phyloP scores from a whole-genome alignment of 2,329 filamentous ascomycete species.

The Penicillium sp. region DNA sequence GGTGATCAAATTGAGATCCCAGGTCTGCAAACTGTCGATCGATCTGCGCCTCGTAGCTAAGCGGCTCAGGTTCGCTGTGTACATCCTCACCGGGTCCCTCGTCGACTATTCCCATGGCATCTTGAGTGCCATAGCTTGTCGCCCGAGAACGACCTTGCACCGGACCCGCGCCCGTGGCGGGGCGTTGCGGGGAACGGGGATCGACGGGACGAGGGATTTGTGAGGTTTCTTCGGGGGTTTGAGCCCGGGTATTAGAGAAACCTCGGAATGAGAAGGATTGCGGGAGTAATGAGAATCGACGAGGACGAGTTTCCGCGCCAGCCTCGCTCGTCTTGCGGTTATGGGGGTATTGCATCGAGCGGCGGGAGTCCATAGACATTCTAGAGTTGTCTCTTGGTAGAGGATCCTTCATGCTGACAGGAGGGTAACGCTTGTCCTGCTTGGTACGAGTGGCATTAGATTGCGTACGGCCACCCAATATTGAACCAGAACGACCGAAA shows the following conservation, averaged over 20 bases:
- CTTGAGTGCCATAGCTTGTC: conserved; percentile 35
- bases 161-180: conserved; percentile 36
- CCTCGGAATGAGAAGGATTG: conserved; percentile 63
- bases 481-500: conserved; percentile 77
- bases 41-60: conserved; percentile 42
- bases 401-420: conserved; percentile 81
- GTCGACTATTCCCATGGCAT: conserved; percentile 29
- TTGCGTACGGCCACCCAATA: conserved; percentile 63
- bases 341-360: conserved; percentile 68
- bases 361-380: conserved; percentile 70
- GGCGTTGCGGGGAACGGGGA: conserved; percentile 29
- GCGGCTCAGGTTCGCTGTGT: conserved; percentile 26
- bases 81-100: conserved; percentile 32
- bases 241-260: conserved; percentile 57
- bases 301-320: conserved; percentile 58
- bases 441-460: conserved; percentile 44
- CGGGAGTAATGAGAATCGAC: conserved; percentile 70
- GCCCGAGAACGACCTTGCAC: conserved; percentile 23
- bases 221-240: conserved; percentile 45
- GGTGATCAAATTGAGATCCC: conserved; percentile 33
- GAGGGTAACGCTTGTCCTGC: conserved; percentile 71
- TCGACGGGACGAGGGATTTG: conserved; percentile 39
- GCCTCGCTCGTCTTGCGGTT: conserved; percentile 70
- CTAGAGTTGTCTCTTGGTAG: conserved; percentile 61
- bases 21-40: conserved; percentile 45